Conservation (phyloP, 768 basidiomycete species). For the Boletus sp. region DNA sequence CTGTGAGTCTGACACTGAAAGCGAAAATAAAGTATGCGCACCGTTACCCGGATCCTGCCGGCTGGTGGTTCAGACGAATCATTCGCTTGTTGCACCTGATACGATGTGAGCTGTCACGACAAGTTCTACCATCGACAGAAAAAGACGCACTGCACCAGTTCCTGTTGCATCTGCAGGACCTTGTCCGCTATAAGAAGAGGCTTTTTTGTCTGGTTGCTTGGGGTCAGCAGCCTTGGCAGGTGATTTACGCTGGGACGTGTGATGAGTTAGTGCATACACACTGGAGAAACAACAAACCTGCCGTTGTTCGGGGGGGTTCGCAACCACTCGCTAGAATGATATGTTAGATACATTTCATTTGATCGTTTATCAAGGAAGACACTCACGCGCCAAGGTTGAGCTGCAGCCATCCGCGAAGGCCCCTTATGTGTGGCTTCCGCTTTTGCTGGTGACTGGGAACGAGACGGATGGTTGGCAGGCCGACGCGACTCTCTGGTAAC, state of each 20-base stretch:
- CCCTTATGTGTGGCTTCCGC: background rate
- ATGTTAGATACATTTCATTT: no score
- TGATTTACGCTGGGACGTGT: background rate
- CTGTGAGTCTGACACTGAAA: background rate
- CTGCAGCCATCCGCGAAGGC: background rate
- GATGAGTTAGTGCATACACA: background rate
- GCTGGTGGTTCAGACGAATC: background rate
- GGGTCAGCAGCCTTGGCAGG: no score
- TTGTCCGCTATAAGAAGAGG: background rate
- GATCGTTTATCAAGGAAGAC: no score
- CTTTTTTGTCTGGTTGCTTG: background rate
- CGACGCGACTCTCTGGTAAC: no score
- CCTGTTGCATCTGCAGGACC: no score
- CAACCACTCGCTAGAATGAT: background rate
- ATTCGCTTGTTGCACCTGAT: background rate
- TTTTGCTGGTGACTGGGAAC: background rate
- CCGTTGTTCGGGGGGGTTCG: background rate
- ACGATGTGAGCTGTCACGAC: background rate
- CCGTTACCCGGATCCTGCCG: background rate
- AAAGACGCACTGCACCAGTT: background rate
- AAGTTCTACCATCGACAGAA: background rate
- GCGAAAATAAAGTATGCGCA: background rate
- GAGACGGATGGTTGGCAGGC: background rate
- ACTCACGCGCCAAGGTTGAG: background rate
- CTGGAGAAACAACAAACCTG: background rate